Evolutionary conservation across 345 rosid genomes (phyloP), one percentile per base, ranked within the genome.

Genomic region (Hypericum androsaemum): DNA sequence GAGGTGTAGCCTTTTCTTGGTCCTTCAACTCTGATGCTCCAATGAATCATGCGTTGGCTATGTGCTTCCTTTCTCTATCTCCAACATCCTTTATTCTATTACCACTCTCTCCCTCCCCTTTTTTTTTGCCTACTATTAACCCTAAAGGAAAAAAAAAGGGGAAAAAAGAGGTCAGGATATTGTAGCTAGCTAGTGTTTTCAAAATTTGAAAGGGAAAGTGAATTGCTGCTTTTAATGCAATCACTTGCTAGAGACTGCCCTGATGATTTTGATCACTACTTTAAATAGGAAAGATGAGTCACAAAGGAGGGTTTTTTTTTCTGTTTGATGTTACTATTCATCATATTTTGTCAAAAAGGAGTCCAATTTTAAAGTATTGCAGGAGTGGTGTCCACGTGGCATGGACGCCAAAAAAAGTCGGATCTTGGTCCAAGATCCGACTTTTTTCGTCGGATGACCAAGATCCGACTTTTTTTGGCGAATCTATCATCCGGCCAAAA

Each of bases 101-200:
- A 50, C 46, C 56, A 54, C 45, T 38, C 45, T 22, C 32, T 22
- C 64, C 43, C 52, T 41, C 44, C 59, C 75, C 61, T 81, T 76
- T 77, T 62, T 75, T 79, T 72, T 81, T 74, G 77, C 59, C 71
- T 68, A 73, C 54, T 70, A 70, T 70, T 60, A 77, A 71, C 75
- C 72, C 74, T 47, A 58, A 44, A 54, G 65, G 59, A 52, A 13
- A 41, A 50, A 39, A 51, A 22, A n/a, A 44, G 45, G 64, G 37
- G 54, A 52, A 65, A 22, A 22, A 22, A 22, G 32, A 22, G 32
- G 32, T 22, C 32, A 22, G 32, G 32, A 22, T 22, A n/a, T n/a
- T n/a, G n/a, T n/a, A n/a, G 1, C 32, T 22, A 22, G 32, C 4
- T 1, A 22, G 32, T 22, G 32, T 22, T 63, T 71, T 61, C 70